Base-by-base conservation (phyloP, 140 eudicot species). In the Anethum foeniculum region DNA sequence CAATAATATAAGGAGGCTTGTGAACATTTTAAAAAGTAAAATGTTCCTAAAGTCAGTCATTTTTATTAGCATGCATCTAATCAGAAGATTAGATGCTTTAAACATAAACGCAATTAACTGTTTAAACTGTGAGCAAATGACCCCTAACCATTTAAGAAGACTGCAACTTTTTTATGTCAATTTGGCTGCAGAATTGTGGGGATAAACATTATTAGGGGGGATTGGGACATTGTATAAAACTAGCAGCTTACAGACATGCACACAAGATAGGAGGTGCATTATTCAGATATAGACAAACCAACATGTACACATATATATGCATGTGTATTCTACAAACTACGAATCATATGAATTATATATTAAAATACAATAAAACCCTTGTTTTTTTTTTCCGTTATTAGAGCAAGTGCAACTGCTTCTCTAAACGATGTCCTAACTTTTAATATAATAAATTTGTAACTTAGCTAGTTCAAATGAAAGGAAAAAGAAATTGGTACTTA, bases 121-220 rank as follows among this genome's bases (percentile, higher is more conserved):
- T 60, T 10, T 7, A 60, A 60, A 60, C 32, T n/a, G 68, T 60
- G 15, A 60, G n/a, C 68, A 60, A 60, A n/a, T 60, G 68, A 10
- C 68, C 68, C 68, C 68, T 60, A 60, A 60, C 68, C 68, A 60
- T 60, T 60, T 15, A 60, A 60, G 68, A 60, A n/a, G 34, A n/a
- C 14, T 25, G 68, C 67, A 58, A 58, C 13, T 58, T 1, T 56
- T 58, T 30, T 7, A 6, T 21, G 12, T 21, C 67, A 1, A 58
- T 23, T 23, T 23, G 67, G 15, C 30, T 58, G 67, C 68, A 60
- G 32, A 25, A 8, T n/a, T n/a, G 28, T 19, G 25, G 23, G 64
- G 27, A 52, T 18, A 52, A 52, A 52, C 25, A 18, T 49, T 49
- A 54, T 54, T 54, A 21, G 23, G 11, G 21, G 64, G 64, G 3